Base-by-base conservation (phyloP, 148 eudicot genomes). In the Linanthus parryae region DNA sequence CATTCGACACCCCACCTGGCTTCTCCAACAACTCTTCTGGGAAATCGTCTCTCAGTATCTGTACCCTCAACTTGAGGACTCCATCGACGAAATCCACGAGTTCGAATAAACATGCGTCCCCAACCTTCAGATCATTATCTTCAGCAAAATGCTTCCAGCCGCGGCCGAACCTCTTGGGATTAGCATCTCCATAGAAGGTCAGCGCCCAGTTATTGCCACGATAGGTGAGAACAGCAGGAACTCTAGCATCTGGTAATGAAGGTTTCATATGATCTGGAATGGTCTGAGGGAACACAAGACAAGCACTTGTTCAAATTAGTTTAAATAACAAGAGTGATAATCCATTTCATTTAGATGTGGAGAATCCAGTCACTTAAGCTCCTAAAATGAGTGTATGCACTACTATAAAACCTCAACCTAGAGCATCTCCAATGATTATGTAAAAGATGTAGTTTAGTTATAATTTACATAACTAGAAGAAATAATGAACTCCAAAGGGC, bases 61-160 rank as follows among this genome's bases (percentile, higher is more conserved):
- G 77, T 62, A 78, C 80, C 46, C 53, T 69, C 39, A 72, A 63
- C 49, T 52, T 54, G 50, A 73, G 17, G 7, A 20, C 1, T 4
- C 11, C 5, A 9, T 8, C 8, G 25, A 25, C 61, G 24, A 11
- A 34, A 8, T 68, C 67, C 61, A 61, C 35, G 39, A 67, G 57
- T 61, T 76, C 78, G 46, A 80, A 67, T 0, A 72, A 44, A 64
- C 78, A 73, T 13, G 64, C 74, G 66, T 80, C 85, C 36, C 76
- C 81, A 8, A 34, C 43, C 35, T 58, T 47, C 33, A 80, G 72
- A 44, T 30, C 19, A 23, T 73, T 80, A 37, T 73, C 82, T 14
- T 25, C 42, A 4, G 33, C 72, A 61, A 75, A 75, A 22, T 8
- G 9, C 41, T 36, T 76, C 85, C 79, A 80, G 10, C 37, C 34